These are phyloP conservation scores for Hypomontagnella monticulosa DNA, from an alignment of 495 filamentous ascomycete species.

Conservation along the genomic window DNA sequence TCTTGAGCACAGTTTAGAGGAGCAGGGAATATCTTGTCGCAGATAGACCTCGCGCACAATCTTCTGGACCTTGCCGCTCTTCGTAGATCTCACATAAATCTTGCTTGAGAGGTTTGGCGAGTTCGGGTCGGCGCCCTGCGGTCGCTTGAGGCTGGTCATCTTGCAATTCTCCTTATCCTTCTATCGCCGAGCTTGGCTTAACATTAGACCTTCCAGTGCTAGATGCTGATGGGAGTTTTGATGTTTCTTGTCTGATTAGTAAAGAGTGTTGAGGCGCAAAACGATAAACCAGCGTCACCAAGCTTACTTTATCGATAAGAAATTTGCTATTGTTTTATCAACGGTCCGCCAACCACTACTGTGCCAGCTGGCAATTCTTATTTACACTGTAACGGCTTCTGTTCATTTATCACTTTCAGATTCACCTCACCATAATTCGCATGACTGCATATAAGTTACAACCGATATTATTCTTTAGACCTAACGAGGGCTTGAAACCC, in stretches of 20 bases:
- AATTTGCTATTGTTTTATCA: slow-evolving; percentile 3
- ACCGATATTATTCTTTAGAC: no score
- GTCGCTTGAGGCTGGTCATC: slow-evolving; percentile 93
- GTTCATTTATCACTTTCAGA: no score
- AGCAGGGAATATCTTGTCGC: slow-evolving; percentile 96
- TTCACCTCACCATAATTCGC: no score
- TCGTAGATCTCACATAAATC: slow-evolving; percentile 90
- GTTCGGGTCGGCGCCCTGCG: slow-evolving; percentile 71
- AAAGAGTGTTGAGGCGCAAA: slow-evolving; percentile 21
- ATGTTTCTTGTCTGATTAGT: slow-evolving; percentile 9
- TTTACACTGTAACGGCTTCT: no score
- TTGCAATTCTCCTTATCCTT: slow-evolving; percentile 28
- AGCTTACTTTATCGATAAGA: slow-evolving; percentile 35
- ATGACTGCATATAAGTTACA: no score
- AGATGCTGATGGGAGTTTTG: slow-evolving; percentile 11
- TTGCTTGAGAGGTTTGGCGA: slow-evolving; percentile 88
- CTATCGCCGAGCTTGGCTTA: slow-evolving; percentile 25
- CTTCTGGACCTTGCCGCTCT: slow-evolving; percentile 96
- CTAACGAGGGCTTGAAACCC: no score
- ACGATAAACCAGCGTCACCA: slow-evolving; percentile 8
- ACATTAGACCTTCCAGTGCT: background rate
- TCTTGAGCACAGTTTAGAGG: slow-evolving; percentile 81
- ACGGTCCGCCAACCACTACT: slow-evolving; percentile 7
- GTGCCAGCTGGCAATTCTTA: no score
- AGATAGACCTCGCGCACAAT: slow-evolving; percentile 97